These are phyloP conservation scores for Salvia rosmarinus DNA, from an alignment of 257 asterid genomes.

Conservation along the genomic window DNA sequence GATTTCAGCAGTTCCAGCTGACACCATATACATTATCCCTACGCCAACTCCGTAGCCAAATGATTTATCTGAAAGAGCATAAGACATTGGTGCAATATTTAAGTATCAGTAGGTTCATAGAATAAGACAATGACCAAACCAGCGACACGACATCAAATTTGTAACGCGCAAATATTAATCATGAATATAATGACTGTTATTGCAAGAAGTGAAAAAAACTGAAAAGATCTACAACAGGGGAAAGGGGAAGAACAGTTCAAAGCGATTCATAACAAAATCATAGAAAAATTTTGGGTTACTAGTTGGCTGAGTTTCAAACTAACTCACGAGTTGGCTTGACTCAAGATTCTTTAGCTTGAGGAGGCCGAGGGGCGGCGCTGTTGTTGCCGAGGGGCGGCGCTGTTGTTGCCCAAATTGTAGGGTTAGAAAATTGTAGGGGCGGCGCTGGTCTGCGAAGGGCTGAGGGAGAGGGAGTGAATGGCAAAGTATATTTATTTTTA, in stretches of 20 bases:
- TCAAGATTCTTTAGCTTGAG: no score
- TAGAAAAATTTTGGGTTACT: neutral
- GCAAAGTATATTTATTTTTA: no score
- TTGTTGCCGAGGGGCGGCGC: no score
- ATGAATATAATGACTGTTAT: neutral
- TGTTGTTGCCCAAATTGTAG: no score
- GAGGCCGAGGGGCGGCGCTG: no score
- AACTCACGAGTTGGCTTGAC: no score
- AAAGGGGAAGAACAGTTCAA: neutral
- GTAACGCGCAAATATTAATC: neutral
- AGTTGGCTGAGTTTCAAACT: no score
- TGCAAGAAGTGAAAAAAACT: neutral
- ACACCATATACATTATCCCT: conserved; percentile 79
- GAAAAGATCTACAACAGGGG: neutral
- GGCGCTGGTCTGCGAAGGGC: no score
- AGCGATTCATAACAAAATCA: neutral
- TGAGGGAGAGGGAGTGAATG: no score
- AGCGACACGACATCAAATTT: neutral
- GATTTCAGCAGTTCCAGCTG: conserved; percentile 71
- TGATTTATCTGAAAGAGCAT: conserved; percentile 50
- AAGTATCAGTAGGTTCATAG: neutral
- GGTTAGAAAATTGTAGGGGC: no score
- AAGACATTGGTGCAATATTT: neutral
- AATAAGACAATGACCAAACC: neutral
- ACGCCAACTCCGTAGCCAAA: conserved; percentile 74